These are phyloP conservation scores for Tympanopsis confertula DNA, from an alignment of 2,329 filamentous ascomycete genomes.

Conservation along the genomic window DNA sequence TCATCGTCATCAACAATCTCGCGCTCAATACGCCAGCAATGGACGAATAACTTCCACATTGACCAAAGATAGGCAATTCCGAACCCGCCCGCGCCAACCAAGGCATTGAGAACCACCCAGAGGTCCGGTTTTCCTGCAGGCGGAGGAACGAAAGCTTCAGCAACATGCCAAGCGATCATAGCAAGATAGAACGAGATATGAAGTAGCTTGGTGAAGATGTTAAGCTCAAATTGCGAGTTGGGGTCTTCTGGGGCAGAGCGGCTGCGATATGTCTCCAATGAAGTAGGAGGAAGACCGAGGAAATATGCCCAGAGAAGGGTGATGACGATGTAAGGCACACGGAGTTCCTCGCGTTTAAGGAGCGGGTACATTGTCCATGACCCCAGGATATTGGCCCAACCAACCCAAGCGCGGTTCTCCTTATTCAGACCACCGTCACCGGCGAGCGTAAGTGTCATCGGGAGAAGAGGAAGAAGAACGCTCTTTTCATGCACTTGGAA, in stretches of 20 bases:
- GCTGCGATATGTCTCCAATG: conserved; percentile 56
- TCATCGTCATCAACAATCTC: background rate
- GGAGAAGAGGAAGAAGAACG: conserved; percentile 78
- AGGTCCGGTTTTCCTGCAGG: conserved; percentile 76
- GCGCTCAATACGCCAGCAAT: conserved; percentile 1
- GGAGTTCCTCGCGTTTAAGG: conserved; percentile 71
- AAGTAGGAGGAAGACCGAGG: conserved; percentile 72
- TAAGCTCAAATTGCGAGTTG: conserved; percentile 21
- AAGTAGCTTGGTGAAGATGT: conserved; percentile 45
- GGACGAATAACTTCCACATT: conserved; percentile 47
- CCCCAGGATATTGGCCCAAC: conserved; percentile 85
- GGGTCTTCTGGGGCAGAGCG: conserved; percentile 29
- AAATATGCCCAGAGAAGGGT: conserved; percentile 85
- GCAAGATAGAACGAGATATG: conserved; percentile 66
- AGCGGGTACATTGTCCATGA: conserved; percentile 91
- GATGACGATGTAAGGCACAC: conserved; percentile 74
- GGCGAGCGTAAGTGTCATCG: conserved; percentile 80
- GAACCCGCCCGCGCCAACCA: conserved; percentile 77
- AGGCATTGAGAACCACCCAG: conserved; percentile 86
- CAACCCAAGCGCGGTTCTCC: conserved; percentile 75
- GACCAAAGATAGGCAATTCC: conserved; percentile 86
- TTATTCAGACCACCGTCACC: conserved; percentile 67
- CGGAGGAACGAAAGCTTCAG: conserved; percentile 56
- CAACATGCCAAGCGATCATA: conserved; percentile 73
- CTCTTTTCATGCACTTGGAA: conserved; percentile 99